phyloP scores from a whole-genome alignment of 2,329 filamentous ascomycete species.

The Ceratocystis cubensis region DNA sequence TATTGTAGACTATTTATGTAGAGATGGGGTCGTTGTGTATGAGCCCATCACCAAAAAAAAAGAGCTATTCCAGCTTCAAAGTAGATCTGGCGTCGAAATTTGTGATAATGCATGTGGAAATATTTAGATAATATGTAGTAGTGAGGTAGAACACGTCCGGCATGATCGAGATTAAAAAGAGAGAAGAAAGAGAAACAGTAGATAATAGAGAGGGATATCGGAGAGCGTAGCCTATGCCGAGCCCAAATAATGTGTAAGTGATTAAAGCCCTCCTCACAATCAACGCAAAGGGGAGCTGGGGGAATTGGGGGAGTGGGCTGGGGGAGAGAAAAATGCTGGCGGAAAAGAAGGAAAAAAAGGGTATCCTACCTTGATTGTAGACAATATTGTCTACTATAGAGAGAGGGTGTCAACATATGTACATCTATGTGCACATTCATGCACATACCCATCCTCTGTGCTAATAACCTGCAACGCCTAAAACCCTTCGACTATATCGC shows the following conservation, averaged over 20 bases:
- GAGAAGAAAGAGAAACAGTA: constrained; percentile 1
- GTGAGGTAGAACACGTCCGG: background rate
- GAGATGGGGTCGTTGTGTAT: background rate
- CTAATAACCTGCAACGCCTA: background rate
- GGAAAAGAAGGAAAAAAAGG: background rate
- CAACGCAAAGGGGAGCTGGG: constrained; percentile 14
- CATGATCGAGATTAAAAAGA: constrained; percentile 12
- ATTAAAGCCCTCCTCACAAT: constrained; percentile 18
- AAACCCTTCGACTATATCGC: background rate
- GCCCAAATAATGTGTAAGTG: constrained; percentile 16
- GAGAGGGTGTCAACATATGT: background rate
- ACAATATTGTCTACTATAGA: background rate
- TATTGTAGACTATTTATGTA: background rate
- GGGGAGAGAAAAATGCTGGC: background rate
- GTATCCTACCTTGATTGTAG: constrained; percentile 13
- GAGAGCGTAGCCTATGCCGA: constrained; percentile 17
- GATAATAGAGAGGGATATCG: constrained; percentile 14
- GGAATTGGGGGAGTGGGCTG: background rate
- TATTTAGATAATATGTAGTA: constrained; percentile 7
- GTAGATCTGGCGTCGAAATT: background rate
- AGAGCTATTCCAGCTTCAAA: background rate
- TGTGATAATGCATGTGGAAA: background rate
- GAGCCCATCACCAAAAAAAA: background rate
- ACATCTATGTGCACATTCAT: background rate
- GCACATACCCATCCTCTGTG: background rate